Percentiles rank a stretch among this genome's conserved stretches.
These are phyloP conservation scores for Arabidopsis lyrata DNA, from an alignment of 441 rosid species.

Conservation along the genomic window DNA sequence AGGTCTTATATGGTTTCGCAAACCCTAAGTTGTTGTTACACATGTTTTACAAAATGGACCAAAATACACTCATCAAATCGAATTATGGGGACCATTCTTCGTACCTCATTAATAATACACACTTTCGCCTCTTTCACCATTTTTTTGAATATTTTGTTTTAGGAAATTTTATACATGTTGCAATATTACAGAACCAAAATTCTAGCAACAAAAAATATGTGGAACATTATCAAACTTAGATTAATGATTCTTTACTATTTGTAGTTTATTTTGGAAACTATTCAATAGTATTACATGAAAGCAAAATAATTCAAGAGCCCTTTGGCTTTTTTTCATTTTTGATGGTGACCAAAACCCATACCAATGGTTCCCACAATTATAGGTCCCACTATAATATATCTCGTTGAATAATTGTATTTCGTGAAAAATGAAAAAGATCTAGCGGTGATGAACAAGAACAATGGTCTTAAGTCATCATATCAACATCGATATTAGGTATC, in stretches of 20 bases:
- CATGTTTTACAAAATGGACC: slow-evolving; percentile 22
- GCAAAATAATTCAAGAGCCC: slow-evolving; percentile 30
- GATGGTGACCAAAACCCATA: slow-evolving; percentile 31
- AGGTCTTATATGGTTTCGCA: slow-evolving; percentile 31
- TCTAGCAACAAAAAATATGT: background rate
- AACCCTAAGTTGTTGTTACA: slow-evolving; percentile 25
- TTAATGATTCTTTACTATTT: slow-evolving; percentile 23
- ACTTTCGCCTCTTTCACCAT: slow-evolving; percentile 22
- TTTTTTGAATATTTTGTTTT: background rate
- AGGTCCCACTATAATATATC: slow-evolving; percentile 26
- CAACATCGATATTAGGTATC: slow-evolving; percentile 24
- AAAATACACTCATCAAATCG: slow-evolving; percentile 21
- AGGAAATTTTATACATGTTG: background rate
- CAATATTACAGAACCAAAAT: slow-evolving; percentile 7
- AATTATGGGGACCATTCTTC: slow-evolving; percentile 40
- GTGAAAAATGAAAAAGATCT: background rate
- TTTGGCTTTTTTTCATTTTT: slow-evolving; percentile 33
- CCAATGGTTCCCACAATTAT: slow-evolving; percentile 12
- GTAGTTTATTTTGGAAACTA: slow-evolving; percentile 22
- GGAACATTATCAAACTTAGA: background rate
- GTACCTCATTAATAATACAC: slow-evolving; percentile 40
- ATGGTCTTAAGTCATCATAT: background rate
- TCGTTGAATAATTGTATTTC: slow-evolving; percentile 12
- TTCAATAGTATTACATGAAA: slow-evolving; percentile 25
- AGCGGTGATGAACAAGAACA: background rate